Conservation (phyloP, 129 eudicot genomes). For the Centella asiatica region DNA sequence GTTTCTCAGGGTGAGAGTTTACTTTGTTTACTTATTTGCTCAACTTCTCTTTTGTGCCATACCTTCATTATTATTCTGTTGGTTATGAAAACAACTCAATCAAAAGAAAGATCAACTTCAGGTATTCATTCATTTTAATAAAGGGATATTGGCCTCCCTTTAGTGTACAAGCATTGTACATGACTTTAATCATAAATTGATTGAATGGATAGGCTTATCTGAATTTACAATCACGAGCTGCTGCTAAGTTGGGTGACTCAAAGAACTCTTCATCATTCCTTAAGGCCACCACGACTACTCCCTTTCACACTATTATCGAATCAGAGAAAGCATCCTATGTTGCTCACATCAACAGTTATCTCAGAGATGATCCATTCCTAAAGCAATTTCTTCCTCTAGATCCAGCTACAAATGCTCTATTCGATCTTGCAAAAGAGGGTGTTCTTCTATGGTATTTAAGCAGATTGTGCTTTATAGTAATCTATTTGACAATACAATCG, state of each 20-base stretch:
- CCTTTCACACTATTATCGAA: slow-evolving; percentile 75
- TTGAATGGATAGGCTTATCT: slow-evolving; percentile 50
- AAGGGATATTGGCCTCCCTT: neutral
- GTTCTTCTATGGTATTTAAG: slow-evolving; percentile 82
- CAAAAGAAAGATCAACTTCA: neutral
- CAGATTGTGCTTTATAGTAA: slow-evolving; percentile 20
- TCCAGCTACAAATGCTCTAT: slow-evolving; percentile 64
- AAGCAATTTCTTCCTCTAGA: slow-evolving; percentile 92
- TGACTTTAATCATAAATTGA: slow-evolving; percentile 20
- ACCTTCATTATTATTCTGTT: neutral
- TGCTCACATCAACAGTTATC: slow-evolving; percentile 90
- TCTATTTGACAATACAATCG: neutral
- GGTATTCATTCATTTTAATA: neutral
- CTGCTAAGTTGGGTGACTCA: slow-evolving; percentile 46
- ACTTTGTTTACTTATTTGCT: neutral
- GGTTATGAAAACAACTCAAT: neutral
- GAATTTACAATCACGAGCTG: slow-evolving; percentile 60
- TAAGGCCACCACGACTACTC: slow-evolving; percentile 81
- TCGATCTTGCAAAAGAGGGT: slow-evolving; percentile 87
- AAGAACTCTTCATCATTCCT: slow-evolving; percentile 65
- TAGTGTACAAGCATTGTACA: slow-evolving; percentile 6
- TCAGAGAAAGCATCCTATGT: slow-evolving; percentile 88
- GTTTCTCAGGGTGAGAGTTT: slow-evolving; percentile 55
- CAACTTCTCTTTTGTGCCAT: neutral
- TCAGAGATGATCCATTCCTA: slow-evolving; percentile 85